Evolutionary conservation across 192 early-diverging fungal genomes (phyloP).

Genomic region (Backusella parvicylindrica): DNA sequence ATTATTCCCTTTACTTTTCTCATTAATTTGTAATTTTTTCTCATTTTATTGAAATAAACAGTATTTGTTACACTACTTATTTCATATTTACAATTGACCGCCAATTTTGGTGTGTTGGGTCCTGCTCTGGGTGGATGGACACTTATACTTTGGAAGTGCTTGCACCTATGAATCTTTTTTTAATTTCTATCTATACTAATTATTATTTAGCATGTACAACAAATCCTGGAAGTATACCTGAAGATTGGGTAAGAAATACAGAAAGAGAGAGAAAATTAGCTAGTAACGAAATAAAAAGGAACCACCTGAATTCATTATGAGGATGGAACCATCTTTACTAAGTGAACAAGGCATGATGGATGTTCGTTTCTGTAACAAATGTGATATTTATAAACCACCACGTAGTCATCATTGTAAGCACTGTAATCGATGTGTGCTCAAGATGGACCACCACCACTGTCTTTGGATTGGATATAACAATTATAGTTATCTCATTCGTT

Average conservation of each 20-base stretch:
- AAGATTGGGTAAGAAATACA: conserved; percentile 34
- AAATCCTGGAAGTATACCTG: conserved; percentile 72
- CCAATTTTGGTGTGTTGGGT: neutral
- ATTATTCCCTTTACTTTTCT: no score
- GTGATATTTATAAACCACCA: conserved; percentile 66
- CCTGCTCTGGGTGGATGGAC: conserved; percentile 14
- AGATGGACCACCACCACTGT: conserved; percentile 89
- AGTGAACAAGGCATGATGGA: conserved; percentile 52
- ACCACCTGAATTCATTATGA: conserved; percentile 5
- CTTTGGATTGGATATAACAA: conserved; percentile 85
- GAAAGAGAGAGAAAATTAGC: neutral
- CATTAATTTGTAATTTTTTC: no score
- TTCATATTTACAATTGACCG: neutral
- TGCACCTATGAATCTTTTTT: conserved; percentile 68
- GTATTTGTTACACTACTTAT: neutral
- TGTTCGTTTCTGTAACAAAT: conserved; percentile 66
- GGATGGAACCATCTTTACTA: neutral
- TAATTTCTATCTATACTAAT: conserved; percentile 73
- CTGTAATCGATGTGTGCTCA: conserved; percentile 76
- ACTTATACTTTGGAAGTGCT: conserved; percentile 29
- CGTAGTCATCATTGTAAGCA: conserved; percentile 73
- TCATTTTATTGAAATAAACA: no score
- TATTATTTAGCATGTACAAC: conserved; percentile 76
- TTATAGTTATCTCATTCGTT: conserved; percentile 74
- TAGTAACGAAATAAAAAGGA: neutral